Evolutionary conservation across 2,329 filamentous ascomycete genomes (phyloP).

Genomic region (Fusarium sp.): DNA sequence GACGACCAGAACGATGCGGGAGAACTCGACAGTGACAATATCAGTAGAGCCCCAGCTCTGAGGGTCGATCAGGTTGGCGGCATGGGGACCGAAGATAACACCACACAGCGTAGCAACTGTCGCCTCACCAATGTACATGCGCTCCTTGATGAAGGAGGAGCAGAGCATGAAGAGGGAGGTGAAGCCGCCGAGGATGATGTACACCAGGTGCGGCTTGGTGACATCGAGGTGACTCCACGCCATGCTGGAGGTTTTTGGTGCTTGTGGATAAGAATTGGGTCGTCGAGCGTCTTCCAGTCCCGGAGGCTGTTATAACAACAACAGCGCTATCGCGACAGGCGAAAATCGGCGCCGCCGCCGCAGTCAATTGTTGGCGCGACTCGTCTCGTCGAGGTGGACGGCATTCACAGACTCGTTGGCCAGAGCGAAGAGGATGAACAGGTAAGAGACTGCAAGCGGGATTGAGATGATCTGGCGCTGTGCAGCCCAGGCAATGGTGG

Average conservation of each 20-base stretch:
- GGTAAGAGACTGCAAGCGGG: slow-evolving; percentile 5
- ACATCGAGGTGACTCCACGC: slow-evolving; percentile 83
- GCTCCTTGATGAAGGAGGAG: slow-evolving; percentile 97
- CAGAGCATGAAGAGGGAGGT: slow-evolving; percentile 98
- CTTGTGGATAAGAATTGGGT: slow-evolving; percentile 13
- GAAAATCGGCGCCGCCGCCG: slow-evolving; percentile 35
- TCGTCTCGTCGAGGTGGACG: slow-evolving; percentile 13
- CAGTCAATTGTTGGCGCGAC: slow-evolving; percentile 34
- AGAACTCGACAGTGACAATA: slow-evolving; percentile 88
- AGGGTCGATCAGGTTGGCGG: slow-evolving; percentile 81
- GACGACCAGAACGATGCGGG: slow-evolving; percentile 86
- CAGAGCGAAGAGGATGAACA: slow-evolving; percentile 5
- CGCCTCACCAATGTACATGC: slow-evolving; percentile 97
- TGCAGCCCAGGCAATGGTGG: slow-evolving; percentile 1
- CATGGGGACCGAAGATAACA: slow-evolving; percentile 88
- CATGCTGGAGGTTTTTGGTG: slow-evolving; percentile 57
- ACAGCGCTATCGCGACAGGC: slow-evolving; percentile 26
- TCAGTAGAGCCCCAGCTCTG: slow-evolving; percentile 82
- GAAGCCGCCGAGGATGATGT: slow-evolving; percentile 97
- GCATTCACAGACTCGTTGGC: slow-evolving; percentile 9
- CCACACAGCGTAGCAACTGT: slow-evolving; percentile 90
- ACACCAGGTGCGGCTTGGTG: slow-evolving; percentile 96
- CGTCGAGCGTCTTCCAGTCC: slow-evolving; percentile 27
- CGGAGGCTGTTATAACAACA: slow-evolving; percentile 18
- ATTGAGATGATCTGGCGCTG: background rate